Conservation (phyloP, 1,284 basidiomycete genomes). For the Fomitopsis palustris region DNA sequence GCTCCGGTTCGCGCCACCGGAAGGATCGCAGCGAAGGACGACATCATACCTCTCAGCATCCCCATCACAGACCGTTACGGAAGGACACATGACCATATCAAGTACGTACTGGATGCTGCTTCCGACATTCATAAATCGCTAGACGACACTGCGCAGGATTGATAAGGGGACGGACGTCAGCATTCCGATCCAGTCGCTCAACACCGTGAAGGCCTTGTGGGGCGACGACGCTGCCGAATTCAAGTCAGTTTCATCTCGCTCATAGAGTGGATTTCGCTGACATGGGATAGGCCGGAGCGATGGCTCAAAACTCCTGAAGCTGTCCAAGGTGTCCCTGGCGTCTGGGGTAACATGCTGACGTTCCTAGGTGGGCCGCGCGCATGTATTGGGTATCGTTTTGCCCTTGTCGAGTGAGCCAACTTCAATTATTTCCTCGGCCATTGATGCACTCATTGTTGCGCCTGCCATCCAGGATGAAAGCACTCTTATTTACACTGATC, state of each 20-base stretch:
- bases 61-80: slow-evolving; percentile 27
- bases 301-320: slow-evolving; percentile 48
- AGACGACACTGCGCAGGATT: slow-evolving; percentile 22
- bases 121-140: neutral
- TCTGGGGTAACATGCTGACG: slow-evolving; percentile 35
- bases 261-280: no score
- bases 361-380: slow-evolving; percentile 58
- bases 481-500: slow-evolving; percentile 54
- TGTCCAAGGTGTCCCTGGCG: slow-evolving; percentile 44
- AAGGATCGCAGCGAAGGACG: slow-evolving; percentile 52
- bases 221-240: slow-evolving; percentile 52
- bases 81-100: slow-evolving; percentile 21
- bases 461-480: slow-evolving; percentile 39
- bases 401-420: neutral
- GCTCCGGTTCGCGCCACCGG: slow-evolving; percentile 55
- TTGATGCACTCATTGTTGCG: neutral
- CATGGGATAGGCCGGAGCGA: slow-evolving; percentile 46
- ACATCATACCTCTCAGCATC: slow-evolving; percentile 31
- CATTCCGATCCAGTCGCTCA: slow-evolving; percentile 47
- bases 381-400: slow-evolving; percentile 27
- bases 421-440: neutral
- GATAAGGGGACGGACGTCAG: slow-evolving; percentile 42
- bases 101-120: slow-evolving; percentile 4
- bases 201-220: slow-evolving; percentile 47
- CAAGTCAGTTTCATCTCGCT: slow-evolving; percentile 41